Evolutionary conservation across 2,329 filamentous ascomycete genomes (phyloP), one percentile per base, ranked within the genome.

Genomic region (Fusarium avenaceum): DNA sequence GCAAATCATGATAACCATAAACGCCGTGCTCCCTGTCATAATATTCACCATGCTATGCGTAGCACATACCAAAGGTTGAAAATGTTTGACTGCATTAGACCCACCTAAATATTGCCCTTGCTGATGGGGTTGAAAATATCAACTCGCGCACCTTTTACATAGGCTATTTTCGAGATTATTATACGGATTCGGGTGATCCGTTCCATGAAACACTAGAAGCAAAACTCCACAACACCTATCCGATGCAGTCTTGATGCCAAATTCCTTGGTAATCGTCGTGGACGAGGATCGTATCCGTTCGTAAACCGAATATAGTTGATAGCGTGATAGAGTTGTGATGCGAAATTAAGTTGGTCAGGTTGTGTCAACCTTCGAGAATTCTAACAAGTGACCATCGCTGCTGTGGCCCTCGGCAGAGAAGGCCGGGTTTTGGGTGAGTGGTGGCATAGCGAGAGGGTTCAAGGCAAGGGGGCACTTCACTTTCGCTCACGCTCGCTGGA

Each of bases 161-260:
- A 57, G 38, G 52, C 56, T 40, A 40, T 38, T 40, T 54, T 60
- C 43, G 47, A 64, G 33, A 65, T 54, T 65, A 74, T 74, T 74
- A 74, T 68, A 65, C 47, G 50, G 63, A 55, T 55, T 55, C 20
- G 39, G 19, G 44, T 61, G 17, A 56, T 67, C 67, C 67, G 55
- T 56, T 57, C 39, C 52, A 68, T 67, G 65, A 64, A 57, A 57
- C 53, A 57, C 33, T 69, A 54, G 65, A 69, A 72, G 53, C 58
- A 67, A 73, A 72, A 73, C 64, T 58, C 72, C 71, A 53, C 55
- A 75, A 78, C 76, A 73, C 76, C 76, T 52, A 65, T 76, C 57
- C 53, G 68, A 78, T 78, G 76, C 74, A 74, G 67, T 76, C 64
- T 74, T 74, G 52, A 75, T 76, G 72, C 72, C 62, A 72, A 68